Percentiles rank a stretch among this genome's conserved stretches.
phyloP scores from a whole-genome alignment of 352 stramenopile genomes.

The Thalassiosira pacifica region DNA sequence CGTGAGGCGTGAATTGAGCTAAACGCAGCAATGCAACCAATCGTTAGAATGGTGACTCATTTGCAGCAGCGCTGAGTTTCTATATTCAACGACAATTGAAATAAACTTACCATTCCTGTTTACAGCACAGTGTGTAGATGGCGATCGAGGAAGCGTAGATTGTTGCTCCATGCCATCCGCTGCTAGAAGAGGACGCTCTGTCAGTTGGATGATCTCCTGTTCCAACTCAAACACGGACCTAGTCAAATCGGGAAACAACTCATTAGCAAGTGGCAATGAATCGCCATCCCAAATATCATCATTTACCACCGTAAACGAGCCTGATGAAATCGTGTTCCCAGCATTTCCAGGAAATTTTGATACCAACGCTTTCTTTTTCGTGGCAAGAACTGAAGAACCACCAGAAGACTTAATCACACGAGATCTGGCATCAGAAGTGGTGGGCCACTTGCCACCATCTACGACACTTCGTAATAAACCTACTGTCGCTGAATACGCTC shows the following conservation, averaged over 20 bases:
- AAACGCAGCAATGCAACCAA: background rate
- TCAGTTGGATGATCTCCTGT: conserved; percentile 43
- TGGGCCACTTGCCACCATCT: conserved; percentile 76
- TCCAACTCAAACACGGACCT: conserved; percentile 88
- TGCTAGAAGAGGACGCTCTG: conserved; percentile 30
- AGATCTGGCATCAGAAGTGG: conserved; percentile 75
- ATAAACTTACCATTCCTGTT: conserved; percentile 80
- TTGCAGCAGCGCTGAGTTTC: background rate
- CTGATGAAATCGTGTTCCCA: conserved; percentile 55
- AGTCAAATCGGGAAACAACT: conserved; percentile 84
- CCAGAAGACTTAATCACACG: conserved; percentile 66
- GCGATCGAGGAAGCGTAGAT: background rate
- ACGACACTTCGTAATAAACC: conserved; percentile 77
- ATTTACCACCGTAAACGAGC: conserved; percentile 82
- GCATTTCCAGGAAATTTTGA: conserved; percentile 57
- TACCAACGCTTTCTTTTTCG: conserved; percentile 51
- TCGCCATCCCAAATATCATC: conserved; percentile 43
- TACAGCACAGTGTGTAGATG: conserved; percentile 82
- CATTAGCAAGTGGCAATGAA: conserved; percentile 75
- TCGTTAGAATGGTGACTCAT: background rate
- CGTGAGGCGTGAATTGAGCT: conserved; percentile 88
- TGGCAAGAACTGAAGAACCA: conserved; percentile 37
- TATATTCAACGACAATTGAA: no score
- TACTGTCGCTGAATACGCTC: conserved; percentile 38
- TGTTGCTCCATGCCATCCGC: conserved; percentile 55